Evolutionary conservation across 371 early-diverging fungal species (phyloP), one percentile per base, ranked within the genome.

Genomic region (Nematocida ironsii): DNA sequence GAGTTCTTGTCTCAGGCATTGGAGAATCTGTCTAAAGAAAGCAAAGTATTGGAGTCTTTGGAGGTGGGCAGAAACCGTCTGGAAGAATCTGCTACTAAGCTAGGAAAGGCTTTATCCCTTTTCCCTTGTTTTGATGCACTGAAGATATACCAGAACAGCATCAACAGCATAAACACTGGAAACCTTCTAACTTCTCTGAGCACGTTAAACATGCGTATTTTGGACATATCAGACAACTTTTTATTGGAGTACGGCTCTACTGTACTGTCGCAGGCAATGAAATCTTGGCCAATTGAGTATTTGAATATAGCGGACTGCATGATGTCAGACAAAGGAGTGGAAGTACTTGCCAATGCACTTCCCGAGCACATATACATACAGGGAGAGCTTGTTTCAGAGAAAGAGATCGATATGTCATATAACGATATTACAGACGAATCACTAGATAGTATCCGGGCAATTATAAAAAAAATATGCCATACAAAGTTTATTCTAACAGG

Each of bases 161-260:
- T 88, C 47, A 74, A 83, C 47, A 81, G 78, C 62, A 64, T 82
- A 9, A 71, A 60, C 52, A 83, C 87, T 69, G 83, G 82, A 6
- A 25, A 58, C 9, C 78, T 87, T 64, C 72, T 88, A 5, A 60
- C 39, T 6, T 40, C 56, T 2, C 55, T 87, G 13, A 25, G 33
- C 44, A 62, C 68, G 25, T 73, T 66, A 18, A 40, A 5, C 16
- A 70, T 88, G 47, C 68, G 83, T 44, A 67, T 84, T 39, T 73
- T 88, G 5, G 86, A 88, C 61, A 78, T 88, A 47, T 64, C 82
- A 44, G 88, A 88, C 81, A 88, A 88, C 68, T 84, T 86, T 44
- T 42, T 88, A 42, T 69, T 75, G 23, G 67, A 74, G 48, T 76
- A 87, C 50, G 85, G 84, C 33, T 82, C 80, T 9, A 76, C 48